A percentile compares a stretch with the other conserved stretches of the same genome.
Evolutionary conservation across 176 grass and related monocot genomes (phyloP).

Genomic region (Carex parvula): DNA sequence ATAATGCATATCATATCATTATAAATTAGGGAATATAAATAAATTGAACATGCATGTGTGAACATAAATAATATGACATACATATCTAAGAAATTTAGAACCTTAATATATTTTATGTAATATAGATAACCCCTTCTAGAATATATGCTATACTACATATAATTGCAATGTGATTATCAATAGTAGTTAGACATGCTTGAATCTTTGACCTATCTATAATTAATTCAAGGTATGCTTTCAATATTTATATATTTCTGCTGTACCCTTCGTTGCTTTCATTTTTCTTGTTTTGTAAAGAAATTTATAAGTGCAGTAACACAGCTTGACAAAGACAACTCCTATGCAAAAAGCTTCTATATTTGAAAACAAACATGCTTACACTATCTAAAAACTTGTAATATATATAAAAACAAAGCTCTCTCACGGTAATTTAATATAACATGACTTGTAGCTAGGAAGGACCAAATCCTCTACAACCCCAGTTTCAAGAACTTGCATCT

Average conservation of each 20-base stretch:
- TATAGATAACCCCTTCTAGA: too few relatives aligned
- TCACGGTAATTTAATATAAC: neutral
- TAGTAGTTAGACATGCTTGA: neutral
- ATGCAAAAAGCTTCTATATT: neutral
- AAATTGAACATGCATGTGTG: too few relatives aligned
- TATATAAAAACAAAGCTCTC: neutral
- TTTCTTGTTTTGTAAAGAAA: neutral
- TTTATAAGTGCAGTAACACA: neutral
- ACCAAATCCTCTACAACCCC: constrained; percentile 17
- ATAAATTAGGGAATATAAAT: too few relatives aligned
- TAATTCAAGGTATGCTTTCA: neutral
- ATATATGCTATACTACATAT: neutral
- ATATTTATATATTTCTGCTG: neutral
- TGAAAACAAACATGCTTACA: neutral
- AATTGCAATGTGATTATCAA: neutral
- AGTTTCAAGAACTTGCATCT: neutral
- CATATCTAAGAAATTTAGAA: too few relatives aligned
- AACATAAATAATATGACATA: too few relatives aligned
- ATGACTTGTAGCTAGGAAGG: neutral
- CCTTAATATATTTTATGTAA: too few relatives aligned
- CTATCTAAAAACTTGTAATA: neutral
- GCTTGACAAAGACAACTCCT: neutral
- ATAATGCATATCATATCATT: too few relatives aligned
- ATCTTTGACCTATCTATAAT: neutral
- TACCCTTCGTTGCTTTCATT: neutral